These are phyloP conservation scores for Eucalyptus curtisii DNA, from an alignment of 345 rosid genomes.

Conservation along the genomic window DNA sequence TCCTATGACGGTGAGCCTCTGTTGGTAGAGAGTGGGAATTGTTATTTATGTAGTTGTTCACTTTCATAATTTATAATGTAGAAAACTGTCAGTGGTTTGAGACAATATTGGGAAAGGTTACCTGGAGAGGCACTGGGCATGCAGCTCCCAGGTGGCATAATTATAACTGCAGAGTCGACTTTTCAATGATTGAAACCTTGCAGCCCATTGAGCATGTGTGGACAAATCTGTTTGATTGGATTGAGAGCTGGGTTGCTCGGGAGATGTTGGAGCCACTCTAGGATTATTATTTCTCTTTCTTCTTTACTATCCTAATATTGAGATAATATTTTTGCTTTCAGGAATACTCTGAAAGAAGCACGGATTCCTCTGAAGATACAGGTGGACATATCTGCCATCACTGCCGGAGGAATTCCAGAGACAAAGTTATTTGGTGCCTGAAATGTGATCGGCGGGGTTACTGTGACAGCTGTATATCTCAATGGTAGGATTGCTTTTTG, in stretches of 20 bases:
- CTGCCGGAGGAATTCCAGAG: conserved; percentile 55
- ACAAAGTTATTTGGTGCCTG: conserved; percentile 60
- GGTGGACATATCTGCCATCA: conserved; percentile 81
- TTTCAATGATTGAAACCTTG: background rate
- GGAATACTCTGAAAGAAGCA: conserved; percentile 66
- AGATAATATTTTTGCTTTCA: conserved; percentile 8
- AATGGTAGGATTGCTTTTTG: conserved; percentile 39
- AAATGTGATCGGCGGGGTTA: conserved; percentile 83
- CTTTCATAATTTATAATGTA: background rate
- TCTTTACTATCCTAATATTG: background rate
- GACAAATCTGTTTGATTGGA: background rate
- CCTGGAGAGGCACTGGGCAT: background rate
- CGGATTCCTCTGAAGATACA: conserved; percentile 58
- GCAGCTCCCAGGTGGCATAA: background rate
- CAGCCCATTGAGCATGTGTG: background rate
- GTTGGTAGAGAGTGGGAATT: background rate
- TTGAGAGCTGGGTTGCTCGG: background rate
- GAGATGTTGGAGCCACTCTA: background rate
- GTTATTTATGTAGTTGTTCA: background rate
- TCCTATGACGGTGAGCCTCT: conserved; percentile 30
- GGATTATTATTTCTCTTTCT: background rate
- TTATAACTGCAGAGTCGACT: background rate
- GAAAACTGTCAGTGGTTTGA: background rate
- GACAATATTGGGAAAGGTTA: background rate
- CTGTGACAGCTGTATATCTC: conserved; percentile 62